Base-by-base conservation (phyloP, 1,139 yeast genomes). In the Saccharomyces hybrid region DNA sequence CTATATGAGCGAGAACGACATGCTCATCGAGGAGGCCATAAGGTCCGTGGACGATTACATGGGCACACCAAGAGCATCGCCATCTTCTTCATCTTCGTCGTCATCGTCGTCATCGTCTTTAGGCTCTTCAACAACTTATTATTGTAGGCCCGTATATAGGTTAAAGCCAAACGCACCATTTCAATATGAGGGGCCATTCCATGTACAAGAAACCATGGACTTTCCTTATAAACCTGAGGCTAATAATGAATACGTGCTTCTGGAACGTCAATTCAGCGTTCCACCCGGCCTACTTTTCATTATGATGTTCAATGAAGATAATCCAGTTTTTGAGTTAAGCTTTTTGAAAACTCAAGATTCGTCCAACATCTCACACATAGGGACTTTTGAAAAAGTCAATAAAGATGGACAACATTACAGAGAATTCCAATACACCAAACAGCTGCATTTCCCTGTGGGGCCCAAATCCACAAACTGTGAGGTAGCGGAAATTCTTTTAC, bases 381-480 rank as follows among this genome's bases (percentile, higher is more conserved):
- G 70, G 2, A 75, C 82, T 49, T 79, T 82, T 9, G 77, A 76
- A 16, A 58, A 68, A n/a, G 71, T 75, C 51, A 65, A 71, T 52
- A 65, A 70, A 8, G 69, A 70, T 2, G 77, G 76, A 2, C 66
- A 72, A 47, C 73, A 73, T 55, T 73, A 66, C 52, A 78, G 99
- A 52, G 73, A 77, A 38, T 91, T 86, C 65, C 77, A 80, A 2
- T 95, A 91, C 69, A 78, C 77, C 48, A 91, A 91, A 70, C 97
- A 95, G 0, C 75, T 95, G 57, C 78, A 80, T 57, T 93, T 84
- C 11, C 82, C 97, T 0, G 84, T 95, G 51, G 99, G 99, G 0
- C 99, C 99, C 4, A 91, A 90, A 65, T 95, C 91, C 60, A 93
- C 99, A 2, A 81, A 79, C 59, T 93, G 99, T 73, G 66, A 80